These are phyloP conservation scores for Ophiostoma tasmaniense DNA, from an alignment of 2,329 filamentous ascomycete species.

Conservation along the genomic window DNA sequence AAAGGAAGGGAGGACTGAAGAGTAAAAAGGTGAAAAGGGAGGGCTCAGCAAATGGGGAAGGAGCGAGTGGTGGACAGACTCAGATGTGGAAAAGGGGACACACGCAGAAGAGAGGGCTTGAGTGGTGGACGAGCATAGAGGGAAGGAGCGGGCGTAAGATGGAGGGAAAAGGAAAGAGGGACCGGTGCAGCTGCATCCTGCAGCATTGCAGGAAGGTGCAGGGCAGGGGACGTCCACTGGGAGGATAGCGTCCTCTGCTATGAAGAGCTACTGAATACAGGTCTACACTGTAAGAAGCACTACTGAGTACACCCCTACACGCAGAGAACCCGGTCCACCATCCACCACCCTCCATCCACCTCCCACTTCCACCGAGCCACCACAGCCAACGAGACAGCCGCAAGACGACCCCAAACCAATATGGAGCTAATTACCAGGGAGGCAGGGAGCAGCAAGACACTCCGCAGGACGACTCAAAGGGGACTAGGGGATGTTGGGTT, in stretches of 20 bases:
- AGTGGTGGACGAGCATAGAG: neutral
- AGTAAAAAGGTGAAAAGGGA: neutral
- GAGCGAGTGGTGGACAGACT: neutral
- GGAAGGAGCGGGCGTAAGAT: neutral
- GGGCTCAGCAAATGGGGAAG: constrained; percentile 20
- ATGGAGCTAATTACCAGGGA: constrained; percentile 7
- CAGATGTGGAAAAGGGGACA: constrained; percentile 25
- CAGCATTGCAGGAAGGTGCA: too few relatives aligned
- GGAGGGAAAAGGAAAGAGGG: neutral
- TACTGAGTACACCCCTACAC: neutral
- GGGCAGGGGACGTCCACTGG: too few relatives aligned
- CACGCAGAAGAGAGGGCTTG: neutral
- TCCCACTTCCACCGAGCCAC: neutral
- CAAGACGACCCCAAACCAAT: constrained; percentile 5
- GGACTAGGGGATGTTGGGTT: neutral
- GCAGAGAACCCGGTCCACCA: neutral
- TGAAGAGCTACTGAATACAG: too few relatives aligned
- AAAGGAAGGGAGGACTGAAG: constrained; percentile 1
- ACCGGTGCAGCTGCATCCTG: neutral
- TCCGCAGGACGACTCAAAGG: constrained; percentile 4
- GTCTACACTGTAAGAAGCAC: too few relatives aligned
- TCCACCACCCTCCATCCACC: neutral
- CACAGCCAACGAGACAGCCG: neutral
- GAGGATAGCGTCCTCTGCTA: too few relatives aligned
- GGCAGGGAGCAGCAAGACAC: constrained; percentile 7